phyloP scores from a whole-genome alignment of 441 rosid species.

The Croton laevigatus region DNA sequence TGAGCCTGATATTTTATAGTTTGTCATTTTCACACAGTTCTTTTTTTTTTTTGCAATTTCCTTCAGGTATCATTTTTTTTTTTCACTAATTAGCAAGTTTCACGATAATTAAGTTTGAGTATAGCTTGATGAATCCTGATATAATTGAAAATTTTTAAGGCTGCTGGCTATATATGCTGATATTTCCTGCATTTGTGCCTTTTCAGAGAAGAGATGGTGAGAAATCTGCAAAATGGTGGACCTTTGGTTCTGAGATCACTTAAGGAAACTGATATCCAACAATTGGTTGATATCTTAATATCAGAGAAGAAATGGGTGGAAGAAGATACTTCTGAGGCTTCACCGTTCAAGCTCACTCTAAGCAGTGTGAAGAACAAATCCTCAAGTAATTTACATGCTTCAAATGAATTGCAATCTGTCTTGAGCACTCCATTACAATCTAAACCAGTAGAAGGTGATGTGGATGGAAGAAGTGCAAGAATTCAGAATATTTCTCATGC shows the following conservation, averaged over 20 bases:
- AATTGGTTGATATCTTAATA: constrained; percentile 49
- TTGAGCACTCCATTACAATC: constrained; percentile 16
- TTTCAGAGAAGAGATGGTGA: constrained; percentile 61
- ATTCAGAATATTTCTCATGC: constrained; percentile 32
- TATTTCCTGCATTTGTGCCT: constrained; percentile 14
- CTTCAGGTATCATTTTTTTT: not conserved
- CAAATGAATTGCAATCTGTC: constrained; percentile 47
- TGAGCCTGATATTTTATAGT: not conserved
- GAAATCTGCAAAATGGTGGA: constrained; percentile 54
- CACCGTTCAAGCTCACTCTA: constrained; percentile 48
- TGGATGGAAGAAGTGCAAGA: constrained; percentile 30
- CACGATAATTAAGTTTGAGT: not conserved
- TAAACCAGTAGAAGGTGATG: constrained; percentile 12
- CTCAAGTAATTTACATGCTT: constrained; percentile 22
- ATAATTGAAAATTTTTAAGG: not conserved
- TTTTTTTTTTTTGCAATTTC: not conserved
- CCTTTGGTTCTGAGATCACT: constrained; percentile 49
- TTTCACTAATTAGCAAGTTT: not conserved
- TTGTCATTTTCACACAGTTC: not conserved
- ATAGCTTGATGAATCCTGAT: not conserved
- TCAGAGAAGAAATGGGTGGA: constrained; percentile 57
- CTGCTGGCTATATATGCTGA: constrained; percentile 3
- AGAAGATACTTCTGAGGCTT: constrained; percentile 43
- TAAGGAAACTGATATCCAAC: constrained; percentile 38
- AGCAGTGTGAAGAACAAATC: constrained; percentile 23